Evolutionary conservation across 139 green algal species (phyloP).

Genomic region (Closterium sp.): DNA sequence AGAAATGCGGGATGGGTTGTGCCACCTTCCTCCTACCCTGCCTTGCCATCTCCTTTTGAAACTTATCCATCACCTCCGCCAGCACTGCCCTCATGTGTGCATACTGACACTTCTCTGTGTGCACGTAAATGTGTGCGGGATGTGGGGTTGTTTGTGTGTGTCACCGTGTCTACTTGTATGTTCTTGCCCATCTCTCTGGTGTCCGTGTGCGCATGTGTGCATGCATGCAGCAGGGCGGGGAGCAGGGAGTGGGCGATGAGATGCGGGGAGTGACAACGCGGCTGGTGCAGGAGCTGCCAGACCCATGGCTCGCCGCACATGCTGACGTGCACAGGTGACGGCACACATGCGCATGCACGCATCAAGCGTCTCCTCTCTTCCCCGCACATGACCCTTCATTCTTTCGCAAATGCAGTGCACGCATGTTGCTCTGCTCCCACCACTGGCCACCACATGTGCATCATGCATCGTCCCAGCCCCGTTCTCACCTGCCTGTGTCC

Average conservation of each 20-base stretch:
- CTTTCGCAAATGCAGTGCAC: neutral
- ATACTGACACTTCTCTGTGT: neutral
- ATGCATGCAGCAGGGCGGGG: neutral
- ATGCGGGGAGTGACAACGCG: neutral
- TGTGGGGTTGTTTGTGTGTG: neutral
- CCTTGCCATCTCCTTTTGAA: neutral
- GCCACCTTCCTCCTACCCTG: neutral
- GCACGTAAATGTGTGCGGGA: neutral
- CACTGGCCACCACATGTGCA: neutral
- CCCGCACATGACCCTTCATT: neutral
- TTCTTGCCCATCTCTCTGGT: neutral
- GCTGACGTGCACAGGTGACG: conserved; percentile 31
- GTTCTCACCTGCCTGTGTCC: neutral
- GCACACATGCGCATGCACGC: neutral
- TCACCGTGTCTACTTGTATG: neutral
- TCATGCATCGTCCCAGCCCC: neutral
- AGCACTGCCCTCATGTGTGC: neutral
- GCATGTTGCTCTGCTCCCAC: neutral
- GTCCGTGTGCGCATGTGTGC: neutral
- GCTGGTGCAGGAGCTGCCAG: conserved; percentile 24
- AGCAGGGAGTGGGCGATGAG: neutral
- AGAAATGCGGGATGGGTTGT: too few relatives aligned
- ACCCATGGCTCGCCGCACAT: conserved; percentile 31
- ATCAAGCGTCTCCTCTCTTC: conserved; percentile 3
- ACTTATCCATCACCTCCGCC: neutral